phyloP scores from a whole-genome alignment of 768 basidiomycete genomes.

The Asterophora parasitica region DNA sequence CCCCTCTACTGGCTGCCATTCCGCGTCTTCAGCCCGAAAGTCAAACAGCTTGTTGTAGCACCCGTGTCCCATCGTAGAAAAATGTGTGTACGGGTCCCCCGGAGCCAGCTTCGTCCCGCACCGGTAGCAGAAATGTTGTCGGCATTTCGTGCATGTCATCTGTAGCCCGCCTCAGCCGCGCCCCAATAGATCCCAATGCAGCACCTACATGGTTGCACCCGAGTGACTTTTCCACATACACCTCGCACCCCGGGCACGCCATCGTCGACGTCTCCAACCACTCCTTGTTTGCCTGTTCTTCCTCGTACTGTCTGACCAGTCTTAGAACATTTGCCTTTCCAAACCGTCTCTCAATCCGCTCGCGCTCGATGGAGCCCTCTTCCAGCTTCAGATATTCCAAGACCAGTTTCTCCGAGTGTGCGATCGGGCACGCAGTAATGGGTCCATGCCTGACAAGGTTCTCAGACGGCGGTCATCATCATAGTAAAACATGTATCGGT shows the following conservation, averaged over 20 bases:
- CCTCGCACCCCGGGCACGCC: constrained; percentile 67
- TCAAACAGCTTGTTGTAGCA: constrained; percentile 74
- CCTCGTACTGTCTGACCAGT: constrained; percentile 59
- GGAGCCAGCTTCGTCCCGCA: constrained; percentile 59
- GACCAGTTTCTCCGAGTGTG: constrained; percentile 60
- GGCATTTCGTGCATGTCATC: constrained; percentile 79
- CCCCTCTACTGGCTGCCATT: too few species aligned
- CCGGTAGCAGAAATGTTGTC: constrained; percentile 77
- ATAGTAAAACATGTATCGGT: constrained; percentile 14
- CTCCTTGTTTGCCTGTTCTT: constrained; percentile 68
- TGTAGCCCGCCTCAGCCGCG: constrained; percentile 22
- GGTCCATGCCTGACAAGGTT: constrained; percentile 68
- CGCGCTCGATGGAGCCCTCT: constrained; percentile 46
- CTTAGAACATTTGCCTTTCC: constrained; percentile 57
- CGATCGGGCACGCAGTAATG: constrained; percentile 62
- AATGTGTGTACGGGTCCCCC: constrained; percentile 64
- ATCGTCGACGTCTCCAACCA: constrained; percentile 72
- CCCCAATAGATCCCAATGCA: neutral
- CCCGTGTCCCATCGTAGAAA: constrained; percentile 42
- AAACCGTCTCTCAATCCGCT: constrained; percentile 54
- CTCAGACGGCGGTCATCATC: neutral
- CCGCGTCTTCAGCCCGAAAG: constrained; percentile 23
- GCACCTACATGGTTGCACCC: constrained; percentile 86
- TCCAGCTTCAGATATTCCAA: constrained; percentile 58
- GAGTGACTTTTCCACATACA: constrained; percentile 67